A percentile compares a stretch with the other conserved stretches of the same genome.
phyloP scores from a whole-genome alignment of 2,329 filamentous ascomycete species.

The Penicillium expansum region DNA sequence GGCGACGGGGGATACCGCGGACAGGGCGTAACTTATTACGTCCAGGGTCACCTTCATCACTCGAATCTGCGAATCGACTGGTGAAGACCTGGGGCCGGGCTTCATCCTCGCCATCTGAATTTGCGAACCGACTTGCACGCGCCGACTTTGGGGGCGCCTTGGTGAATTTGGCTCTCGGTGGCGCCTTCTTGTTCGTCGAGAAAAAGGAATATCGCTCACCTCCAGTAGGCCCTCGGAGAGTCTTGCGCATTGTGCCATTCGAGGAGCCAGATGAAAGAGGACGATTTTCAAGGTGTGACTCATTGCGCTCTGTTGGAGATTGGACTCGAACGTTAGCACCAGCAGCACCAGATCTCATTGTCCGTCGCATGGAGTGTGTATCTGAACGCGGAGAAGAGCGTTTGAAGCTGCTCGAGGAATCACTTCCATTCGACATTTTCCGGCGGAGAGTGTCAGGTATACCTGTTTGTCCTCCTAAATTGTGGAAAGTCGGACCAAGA shows the following conservation, averaged over 20 bases:
- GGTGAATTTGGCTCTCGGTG: constrained; percentile 27
- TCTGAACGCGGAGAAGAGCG: constrained; percentile 53
- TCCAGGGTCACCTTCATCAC: constrained; percentile 61
- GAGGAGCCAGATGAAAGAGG: constrained; percentile 45
- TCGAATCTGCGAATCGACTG: constrained; percentile 69
- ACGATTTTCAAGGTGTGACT: constrained; percentile 59
- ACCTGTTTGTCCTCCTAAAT: background rate
- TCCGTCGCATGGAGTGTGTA: constrained; percentile 63
- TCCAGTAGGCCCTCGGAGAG: constrained; percentile 50
- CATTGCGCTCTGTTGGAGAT: constrained; percentile 47
- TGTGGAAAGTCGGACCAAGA: constrained; percentile 22
- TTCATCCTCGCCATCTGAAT: constrained; percentile 59
- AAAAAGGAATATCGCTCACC: constrained; percentile 42
- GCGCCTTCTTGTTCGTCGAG: constrained; percentile 37
- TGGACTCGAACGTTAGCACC: constrained; percentile 30
- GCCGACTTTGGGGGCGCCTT: constrained; percentile 25
- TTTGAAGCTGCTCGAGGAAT: constrained; percentile 73
- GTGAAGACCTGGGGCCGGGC: constrained; percentile 40
- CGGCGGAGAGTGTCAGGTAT: constrained; percentile 45
- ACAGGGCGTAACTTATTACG: constrained; percentile 51
- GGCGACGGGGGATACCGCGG: constrained; percentile 58
- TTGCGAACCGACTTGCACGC: constrained; percentile 53
- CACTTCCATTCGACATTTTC: constrained; percentile 63
- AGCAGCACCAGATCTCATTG: constrained; percentile 61
- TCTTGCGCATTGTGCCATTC: constrained; percentile 45